Percentiles rank a stretch among this genome's conserved stretches.
Evolutionary conservation across 208 protist species (phyloP).

Genomic region (Acanthamoeba divionensis): DNA sequence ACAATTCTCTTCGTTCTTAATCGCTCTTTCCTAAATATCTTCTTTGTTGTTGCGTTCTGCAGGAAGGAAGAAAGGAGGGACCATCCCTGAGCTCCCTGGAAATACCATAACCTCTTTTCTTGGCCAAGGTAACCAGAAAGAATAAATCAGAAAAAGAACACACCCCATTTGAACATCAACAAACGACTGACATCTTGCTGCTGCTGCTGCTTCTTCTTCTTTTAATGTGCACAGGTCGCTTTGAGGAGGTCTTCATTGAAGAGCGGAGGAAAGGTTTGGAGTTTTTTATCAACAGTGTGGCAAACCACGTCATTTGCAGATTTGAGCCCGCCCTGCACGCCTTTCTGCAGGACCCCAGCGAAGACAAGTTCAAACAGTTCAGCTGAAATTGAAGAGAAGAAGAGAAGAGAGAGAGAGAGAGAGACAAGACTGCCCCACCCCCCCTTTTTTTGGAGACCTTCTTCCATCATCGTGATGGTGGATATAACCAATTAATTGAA

Average conservation of each 20-base stretch:
- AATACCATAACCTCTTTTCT: slow-evolving; percentile 67
- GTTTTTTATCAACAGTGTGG: slow-evolving; percentile 66
- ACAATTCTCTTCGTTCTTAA: too few species aligned
- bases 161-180: too few species aligned
- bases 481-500: too few species aligned
- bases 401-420: too few species aligned
- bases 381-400: too few species aligned
- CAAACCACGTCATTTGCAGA: slow-evolving; percentile 64
- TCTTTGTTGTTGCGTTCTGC: too few species aligned
- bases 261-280: slow-evolving; percentile 65
- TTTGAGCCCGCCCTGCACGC: slow-evolving; percentile 57
- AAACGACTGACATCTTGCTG: background rate
- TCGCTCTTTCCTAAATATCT: too few species aligned
- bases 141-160: too few species aligned
- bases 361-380: slow-evolving; percentile 20
- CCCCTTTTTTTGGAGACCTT: too few species aligned
- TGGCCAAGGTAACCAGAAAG: background rate
- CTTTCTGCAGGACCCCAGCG: slow-evolving; percentile 61
- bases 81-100: slow-evolving; percentile 63
- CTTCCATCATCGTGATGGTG: too few species aligned
- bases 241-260: slow-evolving; percentile 67
- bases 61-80: slow-evolving; percentile 50
- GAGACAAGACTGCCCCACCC: too few species aligned
- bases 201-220: background rate
- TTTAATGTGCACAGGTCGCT: background rate